Evolutionary conservation across 1,139 yeast genomes (phyloP).

Genomic region (Zygoascus meyerae): DNA sequence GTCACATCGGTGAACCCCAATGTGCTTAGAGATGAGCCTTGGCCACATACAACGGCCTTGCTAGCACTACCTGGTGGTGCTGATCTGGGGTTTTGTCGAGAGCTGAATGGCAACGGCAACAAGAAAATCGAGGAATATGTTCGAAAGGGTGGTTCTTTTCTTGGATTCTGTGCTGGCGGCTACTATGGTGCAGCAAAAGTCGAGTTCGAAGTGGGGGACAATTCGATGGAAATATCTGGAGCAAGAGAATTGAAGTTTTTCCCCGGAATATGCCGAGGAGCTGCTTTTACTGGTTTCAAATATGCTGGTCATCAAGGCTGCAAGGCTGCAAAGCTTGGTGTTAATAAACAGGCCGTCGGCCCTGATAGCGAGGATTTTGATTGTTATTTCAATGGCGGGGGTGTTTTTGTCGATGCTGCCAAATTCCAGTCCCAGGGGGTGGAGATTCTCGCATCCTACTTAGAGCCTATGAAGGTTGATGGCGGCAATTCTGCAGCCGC

Average conservation of each 20-base stretch:
- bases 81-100: constrained; percentile 74
- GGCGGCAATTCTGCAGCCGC: constrained; percentile 49
- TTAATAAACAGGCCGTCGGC: constrained; percentile 32
- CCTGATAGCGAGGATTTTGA: constrained; percentile 23
- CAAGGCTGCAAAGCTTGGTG: constrained; percentile 46
- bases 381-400: constrained; percentile 81
- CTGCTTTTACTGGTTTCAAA: constrained; percentile 72
- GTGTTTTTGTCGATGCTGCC: constrained; percentile 71
- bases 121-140: constrained; percentile 57
- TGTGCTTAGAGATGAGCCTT: constrained; percentile 72
- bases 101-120: constrained; percentile 66
- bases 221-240: constrained; percentile 73
- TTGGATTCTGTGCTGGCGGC: constrained; percentile 97
- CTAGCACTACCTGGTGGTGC: constrained; percentile 96
- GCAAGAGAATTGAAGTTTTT: constrained; percentile 71
- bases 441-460: constrained; percentile 65
- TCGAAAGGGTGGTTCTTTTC: constrained; percentile 66
- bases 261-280: constrained; percentile 79
- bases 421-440: constrained; percentile 41
- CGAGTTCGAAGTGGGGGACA: constrained; percentile 78
- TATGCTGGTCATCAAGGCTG: constrained; percentile 78
- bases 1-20: constrained; percentile 64
- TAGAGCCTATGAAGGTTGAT: constrained; percentile 43
- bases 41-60: constrained; percentile 74
- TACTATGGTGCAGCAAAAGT: constrained; percentile 71